A percentile compares a stretch with the other conserved stretches of the same genome.
phyloP scores from a whole-genome alignment of 2,329 filamentous ascomycete genomes.

The Fusarium chaquense region DNA sequence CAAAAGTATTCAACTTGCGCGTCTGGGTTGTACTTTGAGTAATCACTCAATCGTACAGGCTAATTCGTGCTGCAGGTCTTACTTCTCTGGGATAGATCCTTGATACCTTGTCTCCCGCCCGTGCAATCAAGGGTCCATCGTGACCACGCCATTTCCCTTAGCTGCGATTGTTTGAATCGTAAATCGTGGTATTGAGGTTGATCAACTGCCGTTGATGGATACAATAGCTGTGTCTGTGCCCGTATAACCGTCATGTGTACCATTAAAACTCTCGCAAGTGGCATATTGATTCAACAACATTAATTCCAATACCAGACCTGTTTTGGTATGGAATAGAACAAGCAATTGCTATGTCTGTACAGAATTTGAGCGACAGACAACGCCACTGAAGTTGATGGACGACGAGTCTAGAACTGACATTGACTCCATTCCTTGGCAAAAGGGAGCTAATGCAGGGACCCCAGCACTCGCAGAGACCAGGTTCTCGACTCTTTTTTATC shows the following conservation, averaged over 20 bases:
- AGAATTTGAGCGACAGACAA: conserved; percentile 1
- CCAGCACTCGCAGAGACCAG: conserved; percentile 32
- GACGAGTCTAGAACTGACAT: conserved; percentile 21
- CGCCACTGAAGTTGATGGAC: conserved; percentile 33
- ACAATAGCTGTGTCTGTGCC: background rate
- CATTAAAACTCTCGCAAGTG: conserved; percentile 7
- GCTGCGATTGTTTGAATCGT: background rate
- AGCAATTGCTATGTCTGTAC: background rate
- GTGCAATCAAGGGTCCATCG: background rate
- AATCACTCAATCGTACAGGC: background rate
- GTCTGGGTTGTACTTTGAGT: background rate
- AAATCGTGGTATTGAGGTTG: background rate
- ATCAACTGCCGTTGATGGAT: background rate
- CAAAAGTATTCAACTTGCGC: background rate
- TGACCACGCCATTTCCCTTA: conserved; percentile 7
- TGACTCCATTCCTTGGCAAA: conserved; percentile 25
- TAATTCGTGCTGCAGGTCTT: background rate
- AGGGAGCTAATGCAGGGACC: conserved; percentile 37
- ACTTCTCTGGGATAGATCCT: background rate
- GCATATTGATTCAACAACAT: background rate
- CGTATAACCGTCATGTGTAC: background rate
- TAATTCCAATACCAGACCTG: conserved; percentile 7
- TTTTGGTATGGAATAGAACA: conserved; percentile 15
- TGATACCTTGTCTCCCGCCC: background rate
- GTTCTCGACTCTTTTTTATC: conserved; percentile 26